Conservation (phyloP, 2,329 filamentous ascomycete genomes). For the Epicoccum nigrum region DNA sequence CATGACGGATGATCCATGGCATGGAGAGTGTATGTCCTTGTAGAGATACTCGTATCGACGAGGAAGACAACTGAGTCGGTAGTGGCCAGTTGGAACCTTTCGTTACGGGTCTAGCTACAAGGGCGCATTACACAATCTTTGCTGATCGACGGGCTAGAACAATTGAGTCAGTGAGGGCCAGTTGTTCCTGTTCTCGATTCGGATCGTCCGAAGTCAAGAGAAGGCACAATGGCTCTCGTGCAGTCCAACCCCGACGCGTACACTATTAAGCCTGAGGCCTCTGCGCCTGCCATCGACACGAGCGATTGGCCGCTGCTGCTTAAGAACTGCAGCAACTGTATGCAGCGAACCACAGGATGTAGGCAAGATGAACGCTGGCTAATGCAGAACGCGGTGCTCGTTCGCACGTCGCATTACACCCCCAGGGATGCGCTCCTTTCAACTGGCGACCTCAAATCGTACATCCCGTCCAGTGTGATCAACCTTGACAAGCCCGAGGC, state of each 20-base stretch:
- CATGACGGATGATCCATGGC: no score
- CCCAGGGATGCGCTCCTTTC: slow-evolving; percentile 89
- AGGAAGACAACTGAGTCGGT: no score
- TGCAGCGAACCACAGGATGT: slow-evolving; percentile 53
- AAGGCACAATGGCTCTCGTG: slow-evolving; percentile 46
- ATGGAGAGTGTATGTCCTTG: no score
- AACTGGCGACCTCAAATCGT: slow-evolving; percentile 96
- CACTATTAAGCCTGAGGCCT: slow-evolving; percentile 89
- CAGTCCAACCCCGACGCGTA: slow-evolving; percentile 67
- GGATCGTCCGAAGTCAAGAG: no score
- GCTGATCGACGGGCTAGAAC: no score
- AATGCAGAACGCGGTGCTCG: slow-evolving; percentile 69
- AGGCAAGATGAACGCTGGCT: slow-evolving; percentile 27
- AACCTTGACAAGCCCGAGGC: slow-evolving; percentile 97
- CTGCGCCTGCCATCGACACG: slow-evolving; percentile 78
- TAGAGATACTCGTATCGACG: no score
- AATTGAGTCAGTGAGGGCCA: no score
- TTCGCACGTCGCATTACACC: slow-evolving; percentile 95
- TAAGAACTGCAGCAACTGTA: slow-evolving; percentile 94
- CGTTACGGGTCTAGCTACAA: no score
- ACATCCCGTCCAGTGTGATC: slow-evolving; percentile 96
- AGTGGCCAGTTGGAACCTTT: no score
- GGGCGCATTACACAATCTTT: no score
- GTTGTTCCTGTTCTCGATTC: no score
- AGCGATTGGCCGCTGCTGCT: slow-evolving; percentile 91